Evolutionary conservation across 2,329 filamentous ascomycete genomes (phyloP).

Genomic region (Ceratocystiopsis brevicomis): DNA sequence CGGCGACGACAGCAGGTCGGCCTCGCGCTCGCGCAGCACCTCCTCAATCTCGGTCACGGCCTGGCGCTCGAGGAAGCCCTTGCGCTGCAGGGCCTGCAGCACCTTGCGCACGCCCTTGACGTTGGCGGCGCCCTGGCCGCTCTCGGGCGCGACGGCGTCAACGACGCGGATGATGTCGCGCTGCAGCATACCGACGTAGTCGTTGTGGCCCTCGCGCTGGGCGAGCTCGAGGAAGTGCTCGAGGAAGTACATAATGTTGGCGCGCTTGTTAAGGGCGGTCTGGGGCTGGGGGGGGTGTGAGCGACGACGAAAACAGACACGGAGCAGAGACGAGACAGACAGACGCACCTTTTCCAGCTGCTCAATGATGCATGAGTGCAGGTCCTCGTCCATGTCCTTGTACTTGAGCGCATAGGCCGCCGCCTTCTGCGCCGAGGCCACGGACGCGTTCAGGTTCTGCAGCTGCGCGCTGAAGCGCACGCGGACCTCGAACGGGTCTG

Average conservation of each 20-base stretch:
- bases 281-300: constrained; percentile 21
- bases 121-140: constrained; percentile 78
- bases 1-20: constrained; percentile 36
- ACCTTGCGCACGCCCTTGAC: constrained; percentile 78
- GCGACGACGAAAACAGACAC: too few species aligned
- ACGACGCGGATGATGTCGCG: constrained; percentile 81
- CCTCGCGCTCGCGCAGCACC: constrained; percentile 62
- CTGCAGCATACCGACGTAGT: constrained; percentile 89
- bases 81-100: constrained; percentile 48
- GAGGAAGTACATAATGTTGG: constrained; percentile 99
- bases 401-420: constrained; percentile 90
- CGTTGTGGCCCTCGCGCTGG: constrained; percentile 51
- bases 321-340: too few species aligned
- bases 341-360: constrained; percentile 60
- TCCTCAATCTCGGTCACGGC: constrained; percentile 66
- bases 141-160: constrained; percentile 73
- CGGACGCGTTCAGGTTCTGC: constrained; percentile 76
- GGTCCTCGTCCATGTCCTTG: constrained; percentile 85
- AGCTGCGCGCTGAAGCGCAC: constrained; percentile 89
- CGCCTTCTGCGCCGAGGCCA: constrained; percentile 76
- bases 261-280: constrained; percentile 91
- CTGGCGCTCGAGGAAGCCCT: constrained; percentile 53
- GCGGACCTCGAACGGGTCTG: constrained; percentile 91
- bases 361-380: constrained; percentile 93
- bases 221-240: constrained; percentile 85